Evolutionary conservation across 148 eudicot species (phyloP), one percentile per base, ranked within the genome.

Genomic region (Silene uniflora): DNA sequence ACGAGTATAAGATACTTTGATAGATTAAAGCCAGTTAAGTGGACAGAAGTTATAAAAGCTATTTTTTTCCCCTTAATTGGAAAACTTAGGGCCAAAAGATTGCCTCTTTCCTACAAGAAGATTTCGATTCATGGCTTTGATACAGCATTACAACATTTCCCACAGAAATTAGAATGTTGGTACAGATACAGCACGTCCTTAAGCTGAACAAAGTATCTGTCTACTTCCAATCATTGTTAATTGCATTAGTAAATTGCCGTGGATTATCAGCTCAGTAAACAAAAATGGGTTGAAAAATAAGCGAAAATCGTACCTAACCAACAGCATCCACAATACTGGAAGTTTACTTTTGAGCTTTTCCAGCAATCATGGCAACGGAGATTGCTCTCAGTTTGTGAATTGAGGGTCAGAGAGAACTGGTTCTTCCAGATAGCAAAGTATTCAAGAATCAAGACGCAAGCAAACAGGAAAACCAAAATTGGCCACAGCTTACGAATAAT

Each of bases 301-400:
- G 56, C 10, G 4, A 46, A 73, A 69, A 78, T 62, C 74, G 63
- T 95, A 95, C 99, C 99, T 32, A 92, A 82, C 99, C 99, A 95
- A 84, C 99, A 95, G 44, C 76, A 80, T 81, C 63, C 79, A 78
- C 99, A 95, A 77, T 80, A 91, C 70, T 83, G 81, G 76, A 88
- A 93, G 81, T 87, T 71, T 27, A 72, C 67, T 75, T 85, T 85
- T 71, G 98, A 89, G 80, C 69, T 87, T 78, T 74, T 86, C 92
- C 91, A 92, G 86, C 99, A 95, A 72, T 89, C 97, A 88, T 92
- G 96, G 81, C 99, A 95, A 72, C 60, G 87, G 67, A 86, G 77
- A 81, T 79, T 23, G 73, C 80, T 80, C 61, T 81, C 84, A 76
- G 42, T 75, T 25, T 76, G 46, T 39, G 55, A 78, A 56, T 69